phyloP scores from a whole-genome alignment of 371 early-diverging fungal genomes.

The Choanephora cucurbitarum region DNA sequence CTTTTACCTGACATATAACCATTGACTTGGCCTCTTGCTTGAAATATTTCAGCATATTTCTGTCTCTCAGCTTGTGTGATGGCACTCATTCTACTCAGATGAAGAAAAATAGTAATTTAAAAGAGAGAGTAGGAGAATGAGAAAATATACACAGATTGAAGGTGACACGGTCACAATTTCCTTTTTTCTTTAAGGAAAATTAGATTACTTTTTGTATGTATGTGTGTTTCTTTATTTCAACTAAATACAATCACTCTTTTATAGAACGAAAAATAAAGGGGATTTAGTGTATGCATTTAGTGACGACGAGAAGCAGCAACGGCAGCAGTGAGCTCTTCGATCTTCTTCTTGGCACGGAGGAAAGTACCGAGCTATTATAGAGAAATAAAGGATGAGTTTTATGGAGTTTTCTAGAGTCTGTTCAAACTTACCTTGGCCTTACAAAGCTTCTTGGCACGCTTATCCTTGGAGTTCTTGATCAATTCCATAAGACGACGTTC shows the following conservation, averaged over 20 bases:
- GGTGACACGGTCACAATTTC: slow-evolving; percentile 16
- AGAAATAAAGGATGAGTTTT: too few relatives aligned
- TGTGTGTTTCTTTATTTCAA: too few relatives aligned
- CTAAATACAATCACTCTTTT: too few relatives aligned
- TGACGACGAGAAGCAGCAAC: slow-evolving; percentile 94
- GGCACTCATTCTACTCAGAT: slow-evolving; percentile 30
- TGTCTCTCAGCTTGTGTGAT: slow-evolving; percentile 54
- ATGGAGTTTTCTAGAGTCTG: too few relatives aligned
- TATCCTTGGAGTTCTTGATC: slow-evolving; percentile 99
- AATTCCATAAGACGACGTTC: slow-evolving; percentile 99
- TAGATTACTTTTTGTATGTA: background rate
- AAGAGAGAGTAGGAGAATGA: background rate
- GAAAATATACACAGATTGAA: slow-evolving; percentile 1
- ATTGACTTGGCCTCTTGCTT: slow-evolving; percentile 65
- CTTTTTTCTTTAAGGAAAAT: background rate
- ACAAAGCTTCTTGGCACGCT: slow-evolving; percentile 98
- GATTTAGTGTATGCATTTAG: slow-evolving; percentile 12
- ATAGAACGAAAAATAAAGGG: too few relatives aligned
- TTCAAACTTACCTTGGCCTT: slow-evolving; percentile 93
- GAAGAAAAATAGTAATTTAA: slow-evolving; percentile 5
- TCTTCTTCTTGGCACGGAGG: slow-evolving; percentile 96
- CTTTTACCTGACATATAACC: slow-evolving; percentile 70
- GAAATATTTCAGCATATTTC: slow-evolving; percentile 69
- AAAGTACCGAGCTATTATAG: slow-evolving; percentile 92
- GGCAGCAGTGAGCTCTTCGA: slow-evolving; percentile 92